These are phyloP conservation scores for Phanerochaete carnosa DNA, from an alignment of 768 basidiomycete genomes.

Conservation along the genomic window DNA sequence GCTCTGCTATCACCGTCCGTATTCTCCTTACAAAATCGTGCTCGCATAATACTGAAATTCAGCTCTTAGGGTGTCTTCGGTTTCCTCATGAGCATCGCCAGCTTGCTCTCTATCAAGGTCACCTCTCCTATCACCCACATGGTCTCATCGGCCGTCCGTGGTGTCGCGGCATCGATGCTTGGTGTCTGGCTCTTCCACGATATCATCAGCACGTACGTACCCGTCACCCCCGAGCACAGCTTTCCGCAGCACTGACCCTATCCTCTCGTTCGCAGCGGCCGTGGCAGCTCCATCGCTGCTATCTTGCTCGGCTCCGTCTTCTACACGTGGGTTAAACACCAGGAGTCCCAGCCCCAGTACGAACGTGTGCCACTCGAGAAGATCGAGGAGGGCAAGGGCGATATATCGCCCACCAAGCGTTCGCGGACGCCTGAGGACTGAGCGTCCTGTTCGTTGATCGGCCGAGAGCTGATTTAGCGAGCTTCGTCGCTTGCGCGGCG, in stretches of 20 bases:
- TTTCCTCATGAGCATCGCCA: conserved; percentile 93
- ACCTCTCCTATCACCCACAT: conserved; percentile 98
- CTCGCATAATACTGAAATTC: neutral
- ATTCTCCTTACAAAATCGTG: neutral
- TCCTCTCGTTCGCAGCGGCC: conserved; percentile 50
- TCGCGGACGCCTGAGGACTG: conserved; percentile 6
- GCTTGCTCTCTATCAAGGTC: conserved; percentile 91
- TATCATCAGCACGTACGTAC: conserved; percentile 68
- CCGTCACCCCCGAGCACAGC: neutral
- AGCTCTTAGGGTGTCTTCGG: conserved; percentile 70
- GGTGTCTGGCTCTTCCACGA: conserved; percentile 82
- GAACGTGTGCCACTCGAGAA: conserved; percentile 66
- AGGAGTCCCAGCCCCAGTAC: conserved; percentile 53
- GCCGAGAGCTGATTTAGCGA: neutral
- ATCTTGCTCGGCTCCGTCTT: conserved; percentile 81
- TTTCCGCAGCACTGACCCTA: neutral
- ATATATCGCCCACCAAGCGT: conserved; percentile 10
- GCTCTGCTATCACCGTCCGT: conserved; percentile 75
- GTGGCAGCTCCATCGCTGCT: conserved; percentile 72
- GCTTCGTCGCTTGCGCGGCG: neutral
- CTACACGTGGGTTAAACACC: conserved; percentile 87
- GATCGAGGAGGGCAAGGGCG: conserved; percentile 46
- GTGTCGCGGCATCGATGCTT: conserved; percentile 86
- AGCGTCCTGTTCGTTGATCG: neutral
- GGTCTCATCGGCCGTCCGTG: conserved; percentile 93